Evolutionary conservation across 108 stramenopile genomes (phyloP).

Genomic region (Skeletonema tropicum): DNA sequence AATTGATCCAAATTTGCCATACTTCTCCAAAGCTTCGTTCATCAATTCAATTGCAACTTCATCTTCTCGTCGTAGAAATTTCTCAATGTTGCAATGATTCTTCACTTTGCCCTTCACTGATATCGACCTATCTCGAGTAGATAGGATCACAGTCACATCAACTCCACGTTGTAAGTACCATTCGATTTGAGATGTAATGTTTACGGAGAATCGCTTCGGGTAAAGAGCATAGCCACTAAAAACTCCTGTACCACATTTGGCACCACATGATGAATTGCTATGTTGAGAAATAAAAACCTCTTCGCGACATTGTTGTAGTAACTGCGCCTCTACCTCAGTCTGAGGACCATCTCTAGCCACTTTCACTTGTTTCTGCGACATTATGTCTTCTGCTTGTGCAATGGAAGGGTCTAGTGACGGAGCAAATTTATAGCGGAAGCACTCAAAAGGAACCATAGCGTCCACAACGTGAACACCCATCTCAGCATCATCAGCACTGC

Average conservation of each 20-base stretch:
- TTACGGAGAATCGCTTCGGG: constrained; percentile 53
- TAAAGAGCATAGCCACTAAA: constrained; percentile 30
- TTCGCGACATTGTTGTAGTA: constrained; percentile 5
- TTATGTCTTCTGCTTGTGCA: not conserved
- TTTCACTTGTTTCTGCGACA: not conserved
- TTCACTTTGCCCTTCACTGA: constrained; percentile 21
- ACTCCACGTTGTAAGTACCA: constrained; percentile 43
- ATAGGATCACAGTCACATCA: constrained; percentile 26
- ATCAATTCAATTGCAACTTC: constrained; percentile 21
- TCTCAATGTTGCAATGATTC: constrained; percentile 11
- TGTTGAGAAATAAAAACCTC: constrained; percentile 25
- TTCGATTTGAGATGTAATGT: constrained; percentile 46
- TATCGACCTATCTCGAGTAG: constrained; percentile 31
- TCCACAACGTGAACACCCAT: constrained; percentile 4
- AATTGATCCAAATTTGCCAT: constrained; percentile 19
- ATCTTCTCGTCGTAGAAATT: constrained; percentile 17
- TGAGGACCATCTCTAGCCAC: not conserved
- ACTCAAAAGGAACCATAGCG: constrained; percentile 25
- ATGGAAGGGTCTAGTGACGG: not conserved
- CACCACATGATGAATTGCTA: constrained; percentile 27
- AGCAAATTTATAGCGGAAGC: constrained; percentile 14
- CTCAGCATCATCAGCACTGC: not conserved
- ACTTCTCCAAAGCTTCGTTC: constrained; percentile 28
- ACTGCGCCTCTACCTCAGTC: not conserved
- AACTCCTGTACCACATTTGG: constrained; percentile 25